phyloP scores from a whole-genome alignment of 441 rosid genomes.

The Eruca vesicaria region DNA sequence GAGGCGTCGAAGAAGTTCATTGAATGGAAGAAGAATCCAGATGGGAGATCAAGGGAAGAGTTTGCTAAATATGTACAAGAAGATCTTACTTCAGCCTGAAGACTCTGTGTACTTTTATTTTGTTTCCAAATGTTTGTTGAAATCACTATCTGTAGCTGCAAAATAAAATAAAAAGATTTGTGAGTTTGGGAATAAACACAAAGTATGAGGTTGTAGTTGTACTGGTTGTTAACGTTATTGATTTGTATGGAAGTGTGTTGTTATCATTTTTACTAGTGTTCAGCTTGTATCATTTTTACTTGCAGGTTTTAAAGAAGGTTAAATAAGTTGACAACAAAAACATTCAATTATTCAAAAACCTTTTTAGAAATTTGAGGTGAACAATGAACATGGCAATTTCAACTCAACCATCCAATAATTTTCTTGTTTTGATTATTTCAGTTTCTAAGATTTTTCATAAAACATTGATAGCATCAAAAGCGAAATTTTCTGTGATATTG shows the following conservation, averaged over 20 bases:
- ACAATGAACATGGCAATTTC: not conserved
- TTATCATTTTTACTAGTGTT: not conserved
- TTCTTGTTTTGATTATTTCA: not conserved
- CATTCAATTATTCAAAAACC: not conserved
- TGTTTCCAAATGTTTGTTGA: not conserved
- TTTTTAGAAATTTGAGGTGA: not conserved
- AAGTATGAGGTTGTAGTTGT: not conserved
- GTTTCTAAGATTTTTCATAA: too few relatives aligned
- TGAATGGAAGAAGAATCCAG: slow-evolving; percentile 70
- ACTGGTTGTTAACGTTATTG: not conserved
- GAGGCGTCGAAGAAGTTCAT: slow-evolving; percentile 66
- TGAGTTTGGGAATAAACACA: slow-evolving; percentile 9
- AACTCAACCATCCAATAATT: not conserved
- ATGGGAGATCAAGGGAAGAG: slow-evolving; percentile 60
- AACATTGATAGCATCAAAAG: too few relatives aligned
- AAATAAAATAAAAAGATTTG: not conserved
- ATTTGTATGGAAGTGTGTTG: not conserved
- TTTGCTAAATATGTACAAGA: slow-evolving; percentile 51
- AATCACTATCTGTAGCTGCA: not conserved
- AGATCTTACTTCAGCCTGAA: slow-evolving; percentile 20
- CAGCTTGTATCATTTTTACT: not conserved
- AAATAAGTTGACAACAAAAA: not conserved
- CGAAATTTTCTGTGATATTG: too few relatives aligned
- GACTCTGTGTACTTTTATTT: not conserved
- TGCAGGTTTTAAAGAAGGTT: not conserved